Evolutionary conservation across 2,329 filamentous ascomycete genomes (phyloP).

Genomic region (Arthrocladium fulminans): DNA sequence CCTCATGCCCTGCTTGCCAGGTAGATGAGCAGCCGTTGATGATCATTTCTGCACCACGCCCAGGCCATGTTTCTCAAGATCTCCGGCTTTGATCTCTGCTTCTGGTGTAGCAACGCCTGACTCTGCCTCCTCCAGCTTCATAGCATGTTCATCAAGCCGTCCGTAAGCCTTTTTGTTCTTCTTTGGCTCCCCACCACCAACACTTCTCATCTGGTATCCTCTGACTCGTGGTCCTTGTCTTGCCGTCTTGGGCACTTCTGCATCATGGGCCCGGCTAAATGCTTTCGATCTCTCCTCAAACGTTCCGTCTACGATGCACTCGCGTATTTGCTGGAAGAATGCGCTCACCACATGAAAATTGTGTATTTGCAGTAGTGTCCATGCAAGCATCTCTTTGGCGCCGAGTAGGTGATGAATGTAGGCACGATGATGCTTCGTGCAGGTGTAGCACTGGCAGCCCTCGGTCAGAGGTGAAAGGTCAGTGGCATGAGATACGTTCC

Average conservation of each 20-base stretch:
- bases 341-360: slow-evolving; percentile 64
- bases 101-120: slow-evolving; percentile 42
- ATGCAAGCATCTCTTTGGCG: slow-evolving; percentile 93
- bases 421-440: slow-evolving; percentile 72
- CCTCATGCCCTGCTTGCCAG: too few species aligned
- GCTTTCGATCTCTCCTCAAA: slow-evolving; percentile 46
- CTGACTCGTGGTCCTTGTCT: slow-evolving; percentile 68
- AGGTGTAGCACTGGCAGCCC: slow-evolving; percentile 72
- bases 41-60: slow-evolving; percentile 26
- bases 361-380: slow-evolving; percentile 86
- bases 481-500: slow-evolving; percentile 52
- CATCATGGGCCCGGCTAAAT: slow-evolving; percentile 62
- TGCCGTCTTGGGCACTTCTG: slow-evolving; percentile 61
- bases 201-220: slow-evolving; percentile 72
- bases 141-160: slow-evolving; percentile 43
- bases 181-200: slow-evolving; percentile 52
- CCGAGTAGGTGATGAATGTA: slow-evolving; percentile 79
- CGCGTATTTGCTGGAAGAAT: slow-evolving; percentile 66
- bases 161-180: slow-evolving; percentile 62
- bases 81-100: slow-evolving; percentile 40
- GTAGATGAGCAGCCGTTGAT: too few species aligned
- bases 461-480: slow-evolving; percentile 54
- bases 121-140: slow-evolving; percentile 41
- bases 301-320: slow-evolving; percentile 49
- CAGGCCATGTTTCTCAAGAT: slow-evolving; percentile 50